Base-by-base conservation (phyloP, 441 rosid species). In the Erodium trifolium region DNA sequence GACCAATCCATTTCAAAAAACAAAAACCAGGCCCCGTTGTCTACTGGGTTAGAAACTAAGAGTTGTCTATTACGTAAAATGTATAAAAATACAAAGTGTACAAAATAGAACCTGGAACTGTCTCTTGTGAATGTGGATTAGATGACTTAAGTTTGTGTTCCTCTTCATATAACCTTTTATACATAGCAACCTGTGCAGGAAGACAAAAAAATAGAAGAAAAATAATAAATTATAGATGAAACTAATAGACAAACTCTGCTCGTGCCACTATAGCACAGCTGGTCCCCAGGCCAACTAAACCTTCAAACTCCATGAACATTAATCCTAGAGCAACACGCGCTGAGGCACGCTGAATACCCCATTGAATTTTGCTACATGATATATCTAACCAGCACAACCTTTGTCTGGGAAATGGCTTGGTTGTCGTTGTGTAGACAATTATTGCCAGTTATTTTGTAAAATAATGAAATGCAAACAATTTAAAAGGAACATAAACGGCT, bases 81-180 rank as follows among this genome's bases (percentile, higher is more conserved):
- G 31, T 12, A n/a, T 34, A 37, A 13, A 65, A 35, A 6, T n/a
- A n/a, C 27, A 47, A 59, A 27, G 45, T 65, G 67, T 68, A n/a
- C 55, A 18, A 69, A 53, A 69, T 53, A 73, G 67, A 75, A 93
- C 99, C 96, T 85, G 85, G 74, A 72, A 78, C 75, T 23, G 77
- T 70, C 70, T 78, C 83, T 39, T 85, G 51, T 55, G 85, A 67
- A 65, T 51, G 85, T 63, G 84, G 72, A 79, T 68, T 68, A 37
- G 93, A 82, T 27, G 84, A 79, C 72, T 80, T 86, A 68, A 73
- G 87, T 65, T 86, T 95, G 14, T 89, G 96, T 66, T 88, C 98
- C 82, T 95, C 98, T 78, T 94, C 99, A 70, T 90, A 95, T 64
- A 95, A 74, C 78, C 90, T 86, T 79, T 86, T 95, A 78, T 95